Evolutionary conservation across 306 rosid genomes (phyloP).

Genomic region (Canavalia gladiata): DNA sequence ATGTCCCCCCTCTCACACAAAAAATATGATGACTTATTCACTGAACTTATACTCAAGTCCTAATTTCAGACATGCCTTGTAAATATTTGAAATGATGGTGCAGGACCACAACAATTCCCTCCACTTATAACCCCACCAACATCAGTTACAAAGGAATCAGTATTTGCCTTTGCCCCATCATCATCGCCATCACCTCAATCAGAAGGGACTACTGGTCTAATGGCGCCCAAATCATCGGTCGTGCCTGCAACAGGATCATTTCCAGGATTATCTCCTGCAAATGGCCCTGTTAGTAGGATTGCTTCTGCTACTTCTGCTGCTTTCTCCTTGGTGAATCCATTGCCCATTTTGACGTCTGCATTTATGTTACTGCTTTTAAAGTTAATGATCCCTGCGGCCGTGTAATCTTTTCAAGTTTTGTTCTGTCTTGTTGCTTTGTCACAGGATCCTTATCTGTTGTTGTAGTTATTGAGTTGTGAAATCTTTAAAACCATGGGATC

Average conservation of each 20-base stretch:
- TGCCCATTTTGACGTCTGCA: slow-evolving; percentile 49
- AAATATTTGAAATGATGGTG: slow-evolving; percentile 19
- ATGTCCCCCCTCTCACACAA: not conserved
- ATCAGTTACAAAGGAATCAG: slow-evolving; percentile 52
- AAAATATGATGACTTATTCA: not conserved
- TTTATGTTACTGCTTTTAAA: slow-evolving; percentile 50
- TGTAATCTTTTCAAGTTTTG: slow-evolving; percentile 46
- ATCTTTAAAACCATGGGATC: not conserved
- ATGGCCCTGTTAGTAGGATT: slow-evolving; percentile 59
- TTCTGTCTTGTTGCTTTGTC: slow-evolving; percentile 29
- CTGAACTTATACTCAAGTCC: not conserved
- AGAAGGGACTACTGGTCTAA: slow-evolving; percentile 46
- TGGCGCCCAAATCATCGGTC: slow-evolving; percentile 47
- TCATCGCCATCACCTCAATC: slow-evolving; percentile 59
- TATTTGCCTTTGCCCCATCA: slow-evolving; percentile 54
- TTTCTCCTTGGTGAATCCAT: slow-evolving; percentile 58
- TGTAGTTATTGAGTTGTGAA: slow-evolving; percentile 19
- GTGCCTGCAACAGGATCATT: slow-evolving; percentile 59
- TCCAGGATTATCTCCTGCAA: slow-evolving; percentile 63
- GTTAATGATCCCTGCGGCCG: slow-evolving; percentile 46
- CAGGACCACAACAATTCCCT: slow-evolving; percentile 72
- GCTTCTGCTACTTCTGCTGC: slow-evolving; percentile 51
- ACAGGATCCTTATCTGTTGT: slow-evolving; percentile 29
- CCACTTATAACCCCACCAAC: slow-evolving; percentile 71
- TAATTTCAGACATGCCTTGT: slow-evolving; percentile 1